Percentiles rank a stretch among this genome's conserved stretches.
Evolutionary conservation across 129 eudicot genomes (phyloP).

Genomic region (Artemisia annua): DNA sequence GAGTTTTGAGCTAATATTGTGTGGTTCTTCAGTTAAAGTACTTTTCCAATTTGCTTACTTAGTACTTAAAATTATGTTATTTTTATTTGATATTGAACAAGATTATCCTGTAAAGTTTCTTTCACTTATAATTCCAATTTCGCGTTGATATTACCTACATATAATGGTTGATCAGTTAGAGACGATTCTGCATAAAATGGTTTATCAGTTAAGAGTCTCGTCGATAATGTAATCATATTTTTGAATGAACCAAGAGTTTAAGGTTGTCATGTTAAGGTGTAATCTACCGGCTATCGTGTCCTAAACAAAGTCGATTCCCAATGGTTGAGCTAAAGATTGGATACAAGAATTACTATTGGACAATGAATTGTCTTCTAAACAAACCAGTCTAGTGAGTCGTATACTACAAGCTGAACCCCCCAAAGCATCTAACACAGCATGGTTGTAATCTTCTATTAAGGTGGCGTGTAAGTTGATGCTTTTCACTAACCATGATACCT

Average conservation of each 20-base stretch:
- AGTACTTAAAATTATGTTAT: constrained; percentile 12
- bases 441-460: not conserved
- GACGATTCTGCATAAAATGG: not conserved
- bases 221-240: not conserved
- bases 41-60: constrained; percentile 10
- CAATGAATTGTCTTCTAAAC: not conserved
- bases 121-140: not conserved
- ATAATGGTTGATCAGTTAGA: not conserved
- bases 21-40: constrained; percentile 7
- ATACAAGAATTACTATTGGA: not conserved
- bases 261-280: too few relatives aligned
- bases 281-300: not conserved
- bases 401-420: not conserved
- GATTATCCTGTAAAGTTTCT: constrained; percentile 3
- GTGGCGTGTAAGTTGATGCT: too few relatives aligned
- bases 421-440: not conserved
- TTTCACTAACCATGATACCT: too few relatives aligned
- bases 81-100: constrained; percentile 7
- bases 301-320: not conserved
- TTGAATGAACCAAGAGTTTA: not conserved
- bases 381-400: not conserved
- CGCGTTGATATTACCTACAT: not conserved
- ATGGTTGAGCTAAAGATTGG: not conserved
- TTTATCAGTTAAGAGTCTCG: not conserved
- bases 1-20: constrained; percentile 17